phyloP scores from a whole-genome alignment of 495 filamentous ascomycete species.

The Paragyromitra xinjiangensis region DNA sequence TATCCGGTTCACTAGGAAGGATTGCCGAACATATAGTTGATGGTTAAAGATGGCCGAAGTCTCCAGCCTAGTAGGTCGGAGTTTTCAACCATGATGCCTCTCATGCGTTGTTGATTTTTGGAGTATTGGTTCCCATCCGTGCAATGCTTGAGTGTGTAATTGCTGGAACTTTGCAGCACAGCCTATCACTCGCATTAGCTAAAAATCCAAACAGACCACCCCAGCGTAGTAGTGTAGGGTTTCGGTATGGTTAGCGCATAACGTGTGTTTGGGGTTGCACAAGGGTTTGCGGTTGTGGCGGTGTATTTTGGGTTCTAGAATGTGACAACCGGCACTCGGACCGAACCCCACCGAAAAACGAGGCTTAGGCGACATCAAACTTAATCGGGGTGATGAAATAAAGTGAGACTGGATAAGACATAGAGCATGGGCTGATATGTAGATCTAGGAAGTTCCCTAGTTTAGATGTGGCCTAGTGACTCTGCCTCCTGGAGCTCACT shows the following conservation, averaged over 20 bases:
- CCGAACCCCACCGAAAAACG: neutral
- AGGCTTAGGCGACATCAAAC: neutral
- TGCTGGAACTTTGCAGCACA: neutral
- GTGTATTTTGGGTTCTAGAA: neutral
- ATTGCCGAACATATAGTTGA: no score
- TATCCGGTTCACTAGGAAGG: no score
- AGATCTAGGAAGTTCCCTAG: no score
- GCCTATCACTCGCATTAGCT: neutral
- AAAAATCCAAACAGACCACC: neutral
- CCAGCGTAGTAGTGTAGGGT: neutral
- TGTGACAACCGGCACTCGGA: no score
- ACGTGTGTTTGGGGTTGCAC: neutral
- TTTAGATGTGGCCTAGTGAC: no score
- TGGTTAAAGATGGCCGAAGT: no score
- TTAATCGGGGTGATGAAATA: neutral
- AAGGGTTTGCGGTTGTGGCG: neutral
- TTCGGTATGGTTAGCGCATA: neutral
- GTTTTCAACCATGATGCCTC: neutral
- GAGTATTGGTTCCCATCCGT: neutral
- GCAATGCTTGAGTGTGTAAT: neutral
- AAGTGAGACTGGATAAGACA: neutral
- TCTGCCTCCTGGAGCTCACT: no score
- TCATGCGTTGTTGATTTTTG: neutral
- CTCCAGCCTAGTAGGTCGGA: neutral
- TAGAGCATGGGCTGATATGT: no score